Percentiles rank a stretch among this genome's conserved stretches.
These are phyloP conservation scores for Calonectria ilicicola DNA, from an alignment of 2,329 filamentous ascomycete species.

Conservation along the genomic window DNA sequence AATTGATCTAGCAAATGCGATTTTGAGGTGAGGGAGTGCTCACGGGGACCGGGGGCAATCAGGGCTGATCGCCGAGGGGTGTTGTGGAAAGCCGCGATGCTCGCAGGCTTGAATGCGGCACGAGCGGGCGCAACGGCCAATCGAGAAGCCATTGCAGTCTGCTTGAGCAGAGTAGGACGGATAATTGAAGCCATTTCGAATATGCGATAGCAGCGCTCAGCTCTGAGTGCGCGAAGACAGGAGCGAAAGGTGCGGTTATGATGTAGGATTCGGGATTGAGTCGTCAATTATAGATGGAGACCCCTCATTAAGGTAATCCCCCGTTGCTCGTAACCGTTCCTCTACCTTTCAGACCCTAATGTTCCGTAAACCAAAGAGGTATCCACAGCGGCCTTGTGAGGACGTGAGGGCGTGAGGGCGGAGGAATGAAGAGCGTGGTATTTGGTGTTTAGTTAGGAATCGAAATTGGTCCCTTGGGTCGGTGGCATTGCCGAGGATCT, in stretches of 20 bases:
- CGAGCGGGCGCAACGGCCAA: constrained; percentile 52
- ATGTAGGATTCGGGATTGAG: constrained; percentile 39
- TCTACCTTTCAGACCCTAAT: too few species aligned
- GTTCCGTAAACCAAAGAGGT: too few species aligned
- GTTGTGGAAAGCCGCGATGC: constrained; percentile 88
- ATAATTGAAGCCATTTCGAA: constrained; percentile 67
- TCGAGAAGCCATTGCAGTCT: constrained; percentile 58
- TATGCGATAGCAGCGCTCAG: constrained; percentile 40
- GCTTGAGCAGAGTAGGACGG: constrained; percentile 67
- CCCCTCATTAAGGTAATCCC: too few species aligned
- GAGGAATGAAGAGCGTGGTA: constrained; percentile 23
- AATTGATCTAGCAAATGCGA: too few species aligned
- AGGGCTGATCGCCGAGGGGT: constrained; percentile 81
- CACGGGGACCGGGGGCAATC: constrained; percentile 88
- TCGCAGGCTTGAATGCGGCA: constrained; percentile 53
- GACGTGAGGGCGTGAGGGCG: constrained; percentile 26
- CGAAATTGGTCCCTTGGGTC: constrained; percentile 39
- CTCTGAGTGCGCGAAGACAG: constrained; percentile 34
- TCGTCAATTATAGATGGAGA: not conserved
- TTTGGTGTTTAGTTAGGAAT: constrained; percentile 39
- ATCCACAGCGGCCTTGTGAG: constrained; percentile 7
- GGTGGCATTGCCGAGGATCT: constrained; percentile 61
- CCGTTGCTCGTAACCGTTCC: too few species aligned
- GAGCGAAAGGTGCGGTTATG: constrained; percentile 32
- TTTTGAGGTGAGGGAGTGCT: constrained; percentile 51